phyloP scores from a whole-genome alignment of 768 basidiomycete species.

The Leccinum uliginosum region DNA sequence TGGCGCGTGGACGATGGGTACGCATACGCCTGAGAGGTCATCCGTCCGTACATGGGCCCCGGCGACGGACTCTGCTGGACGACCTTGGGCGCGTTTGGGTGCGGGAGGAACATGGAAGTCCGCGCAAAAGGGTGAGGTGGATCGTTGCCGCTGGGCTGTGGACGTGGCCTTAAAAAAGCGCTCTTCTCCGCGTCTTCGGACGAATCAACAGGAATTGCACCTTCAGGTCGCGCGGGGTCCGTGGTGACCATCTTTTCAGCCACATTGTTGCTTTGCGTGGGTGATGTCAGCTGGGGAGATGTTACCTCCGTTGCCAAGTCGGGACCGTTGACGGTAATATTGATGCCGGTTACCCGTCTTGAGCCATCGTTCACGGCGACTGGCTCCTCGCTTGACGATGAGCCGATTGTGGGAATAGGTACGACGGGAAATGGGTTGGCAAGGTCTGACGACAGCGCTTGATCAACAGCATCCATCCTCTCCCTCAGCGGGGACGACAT shows the following conservation, averaged over 20 bases:
- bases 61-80: constrained; percentile 15
- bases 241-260: constrained; percentile 13
- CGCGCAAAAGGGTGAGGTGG: constrained; percentile 28
- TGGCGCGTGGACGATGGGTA: not conserved
- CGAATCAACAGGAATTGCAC: not conserved
- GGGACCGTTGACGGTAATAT: constrained; percentile 1
- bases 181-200: constrained; percentile 10
- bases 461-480: constrained; percentile 14
- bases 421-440: not conserved
- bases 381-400: constrained; percentile 1
- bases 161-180: constrained; percentile 27
- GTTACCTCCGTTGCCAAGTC: constrained; percentile 10
- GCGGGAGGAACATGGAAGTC: constrained; percentile 46
- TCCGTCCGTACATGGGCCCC: constrained; percentile 60
- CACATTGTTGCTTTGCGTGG: constrained; percentile 12
- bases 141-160: constrained; percentile 5
- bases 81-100: constrained; percentile 51
- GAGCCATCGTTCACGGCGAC: constrained; percentile 19
- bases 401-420: not conserved
- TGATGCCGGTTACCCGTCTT: constrained; percentile 3
- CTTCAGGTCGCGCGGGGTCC: constrained; percentile 7
- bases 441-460: not conserved
- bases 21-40: constrained; percentile 16
- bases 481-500: constrained; percentile 15
- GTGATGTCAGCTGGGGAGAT: constrained; percentile 4